Evolutionary conservation across 2,329 filamentous ascomycete species (phyloP), one percentile per base, ranked within the genome.

Genomic region (Ophiostoma angusticollis): DNA sequence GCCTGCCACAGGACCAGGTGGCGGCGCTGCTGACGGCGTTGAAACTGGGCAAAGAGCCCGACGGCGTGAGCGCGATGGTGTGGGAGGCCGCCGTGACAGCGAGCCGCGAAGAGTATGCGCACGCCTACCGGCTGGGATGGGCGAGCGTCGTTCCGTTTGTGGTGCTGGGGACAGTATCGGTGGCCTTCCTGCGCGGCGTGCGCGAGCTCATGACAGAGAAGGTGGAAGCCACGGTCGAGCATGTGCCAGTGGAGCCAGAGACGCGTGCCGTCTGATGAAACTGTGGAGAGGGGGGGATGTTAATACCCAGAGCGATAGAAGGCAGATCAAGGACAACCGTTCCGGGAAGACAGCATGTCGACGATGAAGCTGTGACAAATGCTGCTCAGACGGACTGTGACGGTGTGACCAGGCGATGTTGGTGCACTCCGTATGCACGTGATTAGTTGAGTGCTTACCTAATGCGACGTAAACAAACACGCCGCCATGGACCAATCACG

Each of bases 201-300:
- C 62, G 60, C 43, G 64, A 69, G 33, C 50, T 70, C 32, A 70
- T 70, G 66, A 70, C 66, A 13, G 67, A 70, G 45, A 62, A 67
- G 51, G 61, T 71, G 4, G 67, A 71, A 50, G 67, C 66, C 18
- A 68, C 64, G 2, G 64, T 70, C 7, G 67, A 71, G 49, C 57
- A 49, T 24, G 47, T 55, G 31, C 25, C 1, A 13, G 29, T 11
- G 14, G 30, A 32, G 9, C n/a, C n/a, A n/a, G n/a, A n/a, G n/a
- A n/a, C n/a, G n/a, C n/a, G n/a, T n/a, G n/a, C n/a, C n/a, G n/a
- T n/a, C n/a, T n/a, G n/a, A n/a, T n/a, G n/a, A n/a, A n/a, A n/a
- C n/a, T n/a, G n/a, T n/a, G n/a, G n/a, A n/a, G n/a, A n/a, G n/a
- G n/a, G n/a, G n/a, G n/a, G n/a, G n/a, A n/a, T n/a, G n/a, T n/a